Evolutionary conservation across 169 alveolate species (phyloP).

Genomic region (Eimeria falciformis): DNA sequence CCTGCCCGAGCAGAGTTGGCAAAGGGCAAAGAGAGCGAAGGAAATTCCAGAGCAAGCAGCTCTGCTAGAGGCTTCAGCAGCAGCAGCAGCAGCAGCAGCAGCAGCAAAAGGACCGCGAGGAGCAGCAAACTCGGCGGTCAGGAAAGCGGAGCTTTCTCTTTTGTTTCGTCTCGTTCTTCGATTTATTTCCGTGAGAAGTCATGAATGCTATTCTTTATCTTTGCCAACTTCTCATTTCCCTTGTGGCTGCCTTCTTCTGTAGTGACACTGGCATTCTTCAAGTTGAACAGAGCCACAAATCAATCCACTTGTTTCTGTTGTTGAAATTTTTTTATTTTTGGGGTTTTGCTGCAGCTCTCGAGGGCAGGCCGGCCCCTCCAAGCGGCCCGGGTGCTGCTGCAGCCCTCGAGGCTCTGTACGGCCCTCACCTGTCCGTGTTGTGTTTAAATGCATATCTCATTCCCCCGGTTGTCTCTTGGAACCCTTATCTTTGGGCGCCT

Average conservation of each 20-base stretch:
- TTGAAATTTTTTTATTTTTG: not conserved
- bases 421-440: slow-evolving; percentile 37
- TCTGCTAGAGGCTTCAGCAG: not conserved
- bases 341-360: not conserved
- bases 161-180: not conserved
- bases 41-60: not conserved
- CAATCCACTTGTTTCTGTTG: not conserved
- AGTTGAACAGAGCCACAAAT: not conserved
- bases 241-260: not conserved
- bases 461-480: slow-evolving; percentile 76
- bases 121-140: too few species aligned
- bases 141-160: not conserved
- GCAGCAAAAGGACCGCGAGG: not conserved
- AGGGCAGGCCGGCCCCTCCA: not conserved
- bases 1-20: too few species aligned
- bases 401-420: slow-evolving; percentile 10
- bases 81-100: slow-evolving; percentile 52
- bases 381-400: not conserved
- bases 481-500: slow-evolving; percentile 78
- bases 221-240: not conserved
- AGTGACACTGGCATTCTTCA: not conserved
- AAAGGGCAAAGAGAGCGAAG: not conserved
- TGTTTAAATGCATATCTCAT: slow-evolving; percentile 67
- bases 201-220: not conserved
- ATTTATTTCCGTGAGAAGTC: not conserved